Evolutionary conservation across 2,329 filamentous ascomycete genomes (phyloP).

Genomic region (Calonectria ilicicola): DNA sequence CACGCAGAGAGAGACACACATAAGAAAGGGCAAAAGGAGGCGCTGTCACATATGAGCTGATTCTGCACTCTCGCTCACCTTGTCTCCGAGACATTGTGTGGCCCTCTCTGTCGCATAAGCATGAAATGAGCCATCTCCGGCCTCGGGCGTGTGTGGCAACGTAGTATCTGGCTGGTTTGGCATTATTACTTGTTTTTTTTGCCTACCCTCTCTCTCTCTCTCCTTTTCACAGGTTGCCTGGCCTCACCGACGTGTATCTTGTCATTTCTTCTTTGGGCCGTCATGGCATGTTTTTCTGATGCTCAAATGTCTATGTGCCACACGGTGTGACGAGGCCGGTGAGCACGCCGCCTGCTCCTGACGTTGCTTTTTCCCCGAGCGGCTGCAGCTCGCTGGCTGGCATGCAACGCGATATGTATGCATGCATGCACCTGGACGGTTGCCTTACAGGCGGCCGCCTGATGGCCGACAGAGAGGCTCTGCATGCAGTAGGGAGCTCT

Average conservation of each 20-base stretch:
- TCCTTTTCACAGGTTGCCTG: too few relatives aligned
- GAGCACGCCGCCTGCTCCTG: not conserved
- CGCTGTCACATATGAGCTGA: conserved; percentile 1
- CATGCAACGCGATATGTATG: not conserved
- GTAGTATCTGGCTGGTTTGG: too few relatives aligned
- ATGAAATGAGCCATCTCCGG: not conserved
- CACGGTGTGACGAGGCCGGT: not conserved
- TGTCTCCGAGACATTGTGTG: not conserved
- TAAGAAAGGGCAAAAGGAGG: not conserved
- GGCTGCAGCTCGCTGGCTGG: conserved; percentile 4
- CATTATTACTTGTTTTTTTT: not conserved
- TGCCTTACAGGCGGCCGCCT: not conserved
- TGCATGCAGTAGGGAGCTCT: not conserved
- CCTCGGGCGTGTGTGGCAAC: not conserved
- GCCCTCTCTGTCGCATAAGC: not conserved
- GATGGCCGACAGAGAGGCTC: not conserved
- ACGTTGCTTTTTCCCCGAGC: not conserved
- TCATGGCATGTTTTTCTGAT: not conserved
- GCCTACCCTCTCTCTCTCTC: not conserved
- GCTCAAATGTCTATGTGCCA: not conserved
- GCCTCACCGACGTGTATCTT: not conserved
- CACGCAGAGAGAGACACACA: not conserved
- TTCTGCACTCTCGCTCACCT: not conserved
- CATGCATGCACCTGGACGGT: not conserved
- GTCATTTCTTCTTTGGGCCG: not conserved